Conservation (phyloP, 2,329 filamentous ascomycete species). For the Chalara sp. region DNA sequence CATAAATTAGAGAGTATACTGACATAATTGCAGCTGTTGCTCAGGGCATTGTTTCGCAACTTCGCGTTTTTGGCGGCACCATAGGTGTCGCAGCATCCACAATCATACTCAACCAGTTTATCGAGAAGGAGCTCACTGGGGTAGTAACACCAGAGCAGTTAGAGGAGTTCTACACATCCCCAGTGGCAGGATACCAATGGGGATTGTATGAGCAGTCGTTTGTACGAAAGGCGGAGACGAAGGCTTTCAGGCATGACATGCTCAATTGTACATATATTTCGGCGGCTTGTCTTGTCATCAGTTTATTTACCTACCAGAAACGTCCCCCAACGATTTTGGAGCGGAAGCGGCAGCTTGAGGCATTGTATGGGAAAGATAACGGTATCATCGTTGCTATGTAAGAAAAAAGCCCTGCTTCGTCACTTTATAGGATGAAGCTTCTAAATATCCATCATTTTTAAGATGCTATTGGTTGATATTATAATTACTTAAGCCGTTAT, state of each 20-base stretch:
- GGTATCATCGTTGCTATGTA: no score
- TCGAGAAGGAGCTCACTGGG: slow-evolving; percentile 6
- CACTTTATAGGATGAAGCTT: no score
- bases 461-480: no score
- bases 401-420: no score
- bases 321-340: background rate
- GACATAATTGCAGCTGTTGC: slow-evolving; percentile 37
- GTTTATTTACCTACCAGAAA: background rate
- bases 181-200: background rate
- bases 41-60: slow-evolving; percentile 53
- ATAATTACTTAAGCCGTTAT: no score
- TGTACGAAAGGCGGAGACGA: background rate
- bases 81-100: slow-evolving; percentile 52
- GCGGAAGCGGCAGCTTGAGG: background rate
- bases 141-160: slow-evolving; percentile 10
- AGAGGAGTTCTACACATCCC: background rate
- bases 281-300: background rate
- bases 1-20: no score
- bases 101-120: slow-evolving; percentile 38
- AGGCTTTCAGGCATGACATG: background rate
- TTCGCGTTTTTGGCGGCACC: slow-evolving; percentile 52
- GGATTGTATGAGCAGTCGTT: background rate
- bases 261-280: background rate
- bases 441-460: no score
- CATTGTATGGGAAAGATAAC: no score